These are phyloP conservation scores for Kwoniella dejecticola DNA, from an alignment of 768 basidiomycete genomes.

Conservation along the genomic window DNA sequence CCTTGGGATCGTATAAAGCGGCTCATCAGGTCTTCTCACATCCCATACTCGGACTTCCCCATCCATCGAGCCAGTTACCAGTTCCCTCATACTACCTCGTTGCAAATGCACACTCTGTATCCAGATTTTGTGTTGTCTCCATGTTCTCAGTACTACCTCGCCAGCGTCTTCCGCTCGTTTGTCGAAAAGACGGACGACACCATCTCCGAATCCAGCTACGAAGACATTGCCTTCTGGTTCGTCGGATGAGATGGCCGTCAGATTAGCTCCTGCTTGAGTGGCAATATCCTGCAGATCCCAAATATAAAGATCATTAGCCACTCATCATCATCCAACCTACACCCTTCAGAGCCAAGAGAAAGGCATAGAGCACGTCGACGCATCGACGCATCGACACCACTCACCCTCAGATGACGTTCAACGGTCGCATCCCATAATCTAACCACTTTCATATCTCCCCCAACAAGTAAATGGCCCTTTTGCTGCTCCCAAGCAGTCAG, in stretches of 20 bases:
- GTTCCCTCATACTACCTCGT: slow-evolving; percentile 66
- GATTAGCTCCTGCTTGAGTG: slow-evolving; percentile 85
- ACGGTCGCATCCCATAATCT: slow-evolving; percentile 94
- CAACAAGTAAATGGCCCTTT: slow-evolving; percentile 79
- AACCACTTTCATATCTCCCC: slow-evolving; percentile 85
- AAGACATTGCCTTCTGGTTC: slow-evolving; percentile 74
- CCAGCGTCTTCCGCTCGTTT: slow-evolving; percentile 67
- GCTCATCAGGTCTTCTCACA: slow-evolving; percentile 65
- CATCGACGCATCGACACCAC: too few species aligned
- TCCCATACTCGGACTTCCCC: slow-evolving; percentile 94
- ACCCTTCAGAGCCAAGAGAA: too few species aligned
- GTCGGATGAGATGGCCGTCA: slow-evolving; percentile 82
- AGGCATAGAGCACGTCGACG: too few species aligned
- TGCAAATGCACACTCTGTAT: slow-evolving; percentile 88
- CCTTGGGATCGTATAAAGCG: slow-evolving; percentile 66
- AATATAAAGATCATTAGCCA: too few species aligned
- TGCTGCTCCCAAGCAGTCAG: slow-evolving; percentile 92
- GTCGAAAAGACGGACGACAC: slow-evolving; percentile 85
- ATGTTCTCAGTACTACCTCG: slow-evolving; percentile 76
- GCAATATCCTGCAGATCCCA: slow-evolving; percentile 76
- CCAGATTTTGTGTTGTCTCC: slow-evolving; percentile 79
- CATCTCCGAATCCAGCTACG: slow-evolving; percentile 89
- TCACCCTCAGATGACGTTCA: slow-evolving; percentile 59
- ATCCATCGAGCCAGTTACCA: slow-evolving; percentile 86
- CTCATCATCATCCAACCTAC: too few species aligned